Evolutionary conservation across 805 yeast genomes (phyloP), one percentile per base, ranked within the genome.

Genomic region (Yamadazyma sp.): DNA sequence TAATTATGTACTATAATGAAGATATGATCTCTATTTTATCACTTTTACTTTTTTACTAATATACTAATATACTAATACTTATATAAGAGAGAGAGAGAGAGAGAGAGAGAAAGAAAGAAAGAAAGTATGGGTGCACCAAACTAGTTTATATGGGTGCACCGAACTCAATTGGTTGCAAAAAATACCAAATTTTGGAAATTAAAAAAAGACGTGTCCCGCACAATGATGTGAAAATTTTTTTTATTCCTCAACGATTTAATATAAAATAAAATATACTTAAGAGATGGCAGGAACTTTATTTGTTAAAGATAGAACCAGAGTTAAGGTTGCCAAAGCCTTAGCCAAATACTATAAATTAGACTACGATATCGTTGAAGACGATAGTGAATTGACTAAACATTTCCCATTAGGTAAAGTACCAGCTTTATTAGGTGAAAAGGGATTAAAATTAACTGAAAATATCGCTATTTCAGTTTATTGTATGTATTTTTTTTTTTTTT

Each of bases 371-470:
- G 60, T 56, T 29, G 69, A 60, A 25, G 69, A 65, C 52, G 69
- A 66, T 39, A 60, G 61, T 17, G 47, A 37, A 25, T 76, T 55
- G 58, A 52, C 56, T 36, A 64, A 63, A 50, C 50, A 65, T 52
- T 84, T 83, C 75, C 88, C 91, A 47, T 65, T 79, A 55, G 65
- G 62, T 42, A 78, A 74, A 59, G 64, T 74, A 46, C 93, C 94
- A 55, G 76, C 85, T 44, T 81, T 80, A 48, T 45, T 73, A 53
- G 88, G 85, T 32, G 77, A 79, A 48, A 75, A 80, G 56, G 89
- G 91, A 41, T 78, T 67, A 72, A 81, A 80, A 62, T 69, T 84
- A 56, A 71, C 75, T 41, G 91, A 84, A 71, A 71, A 65, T 39
- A 70, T 81, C 55, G 89, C 93, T 42, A 61, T 84, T 52, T 52